Base-by-base conservation (phyloP, 2,329 filamentous ascomycete genomes). In the Cladorrhinum sp. region DNA sequence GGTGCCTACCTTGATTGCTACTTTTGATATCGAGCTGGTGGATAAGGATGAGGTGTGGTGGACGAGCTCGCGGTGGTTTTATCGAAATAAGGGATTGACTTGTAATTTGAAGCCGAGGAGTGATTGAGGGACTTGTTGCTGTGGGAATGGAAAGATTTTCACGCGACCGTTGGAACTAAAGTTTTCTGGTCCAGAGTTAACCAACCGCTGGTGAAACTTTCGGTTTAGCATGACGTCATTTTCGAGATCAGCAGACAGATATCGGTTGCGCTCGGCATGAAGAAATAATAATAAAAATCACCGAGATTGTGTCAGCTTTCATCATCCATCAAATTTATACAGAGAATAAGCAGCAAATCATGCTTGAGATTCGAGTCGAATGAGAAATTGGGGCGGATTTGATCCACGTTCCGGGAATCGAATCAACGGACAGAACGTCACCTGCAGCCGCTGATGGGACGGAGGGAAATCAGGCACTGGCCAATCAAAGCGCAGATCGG, bases 1-100 rank as follows among this genome's bases (percentile, higher is more conserved):
- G 1, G 65, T 73, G 2, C 71, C 80, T 3, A 80, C 78, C n/a
- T 59, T 83, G 51, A 73, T 80, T 63, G 66, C 64, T 7, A 72
- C 65, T 45, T 83, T 80, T 64, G 71, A 80, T 22, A 64, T 68
- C n/a, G 63, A 65, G 60, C 32, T 71, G 20, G 59, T 62, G 18
- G 55, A 69, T 20, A 62, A 59, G 1, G 50, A 61, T 1, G 60
- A 66, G 62, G 50, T 65, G 8, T 72, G 70, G 66, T 62, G 59
- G 49, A 64, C 65, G 22, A 57, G 59, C 2, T 59, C 65, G 18
- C 53, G 64, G 54, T 69, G 67, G 65, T 66, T 68, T 51, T 58
- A 62, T 50, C 50, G 63, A 32, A 58, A 55, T 2, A 60, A 62
- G 59, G 64, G 64, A 3, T 57, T 66, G 9, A 13, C 62, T 55